These are phyloP conservation scores for Daedaleopsis sinensis DNA, from an alignment of 768 basidiomycete species.

Conservation along the genomic window DNA sequence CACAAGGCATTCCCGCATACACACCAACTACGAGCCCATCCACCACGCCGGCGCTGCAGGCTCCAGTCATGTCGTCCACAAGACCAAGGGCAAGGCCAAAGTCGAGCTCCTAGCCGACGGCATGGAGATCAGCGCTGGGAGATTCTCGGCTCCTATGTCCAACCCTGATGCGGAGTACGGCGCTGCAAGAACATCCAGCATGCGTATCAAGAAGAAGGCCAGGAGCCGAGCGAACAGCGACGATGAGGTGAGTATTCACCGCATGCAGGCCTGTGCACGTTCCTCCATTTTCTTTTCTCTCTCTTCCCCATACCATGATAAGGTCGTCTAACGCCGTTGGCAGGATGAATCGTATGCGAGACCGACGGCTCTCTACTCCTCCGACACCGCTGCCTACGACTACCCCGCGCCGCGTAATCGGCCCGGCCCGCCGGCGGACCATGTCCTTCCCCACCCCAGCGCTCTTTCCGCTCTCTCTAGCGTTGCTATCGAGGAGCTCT, in stretches of 20 bases:
- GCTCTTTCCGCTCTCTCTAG: constrained; percentile 72
- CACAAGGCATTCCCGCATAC: constrained; percentile 93
- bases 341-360: constrained; percentile 43
- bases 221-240: constrained; percentile 79
- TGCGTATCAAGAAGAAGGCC: constrained; percentile 72
- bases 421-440: constrained; percentile 11
- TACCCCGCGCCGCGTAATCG: constrained; percentile 22
- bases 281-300: not conserved
- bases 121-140: constrained; percentile 19
- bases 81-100: constrained; percentile 35
- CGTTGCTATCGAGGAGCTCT: constrained; percentile 87
- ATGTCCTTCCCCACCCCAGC: constrained; percentile 35
- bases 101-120: constrained; percentile 29
- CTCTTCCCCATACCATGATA: not conserved
- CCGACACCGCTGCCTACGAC: constrained; percentile 30
- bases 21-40: constrained; percentile 59
- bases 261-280: not conserved
- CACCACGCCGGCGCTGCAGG: constrained; percentile 9
- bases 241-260: constrained; percentile 65
- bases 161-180: constrained; percentile 15
- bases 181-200: constrained; percentile 14
- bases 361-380: constrained; percentile 35
- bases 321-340: constrained; percentile 22
- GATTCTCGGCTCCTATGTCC: constrained; percentile 15
- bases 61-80: constrained; percentile 13